Conservation (phyloP, 2,329 filamentous ascomycete genomes). For the Sporothrix sp. region DNA sequence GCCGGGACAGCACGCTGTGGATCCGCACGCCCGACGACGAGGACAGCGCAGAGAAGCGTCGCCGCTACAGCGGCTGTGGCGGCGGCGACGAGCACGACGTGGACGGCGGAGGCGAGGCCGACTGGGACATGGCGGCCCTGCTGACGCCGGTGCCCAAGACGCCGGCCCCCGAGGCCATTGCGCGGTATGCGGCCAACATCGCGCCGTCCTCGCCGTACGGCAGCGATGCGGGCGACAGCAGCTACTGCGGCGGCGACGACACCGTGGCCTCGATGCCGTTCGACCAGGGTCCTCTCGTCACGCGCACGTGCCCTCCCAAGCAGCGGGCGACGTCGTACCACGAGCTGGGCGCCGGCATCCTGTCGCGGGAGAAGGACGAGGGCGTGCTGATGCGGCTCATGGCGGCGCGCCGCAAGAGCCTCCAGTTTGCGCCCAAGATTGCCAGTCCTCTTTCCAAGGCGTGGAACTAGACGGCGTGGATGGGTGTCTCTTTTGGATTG, state of each 20-base stretch:
- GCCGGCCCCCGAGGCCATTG: slow-evolving; percentile 45
- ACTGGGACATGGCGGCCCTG: slow-evolving; percentile 26
- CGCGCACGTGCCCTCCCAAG: slow-evolving; percentile 47
- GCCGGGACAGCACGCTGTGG: slow-evolving; percentile 47
- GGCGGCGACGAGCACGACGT: slow-evolving; percentile 21
- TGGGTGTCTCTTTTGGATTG: not conserved
- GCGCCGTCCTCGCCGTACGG: slow-evolving; percentile 36
- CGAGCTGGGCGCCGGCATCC: slow-evolving; percentile 35
- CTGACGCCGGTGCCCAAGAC: slow-evolving; percentile 50
- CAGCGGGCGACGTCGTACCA: slow-evolving; percentile 24
- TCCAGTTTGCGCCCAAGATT: slow-evolving; percentile 67
- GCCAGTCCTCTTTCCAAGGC: slow-evolving; percentile 58
- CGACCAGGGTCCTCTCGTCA: slow-evolving; percentile 32
- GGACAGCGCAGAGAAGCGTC: not conserved
- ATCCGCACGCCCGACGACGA: slow-evolving; percentile 42
- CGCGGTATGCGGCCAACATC: slow-evolving; percentile 41
- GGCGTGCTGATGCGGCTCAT: slow-evolving; percentile 53
- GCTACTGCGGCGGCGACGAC: slow-evolving; percentile 22
- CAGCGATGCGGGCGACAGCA: slow-evolving; percentile 24
- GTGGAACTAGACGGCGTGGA: slow-evolving; percentile 30
- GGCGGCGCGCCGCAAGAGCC: slow-evolving; percentile 64
- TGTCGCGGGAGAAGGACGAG: slow-evolving; percentile 44
- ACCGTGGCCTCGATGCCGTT: slow-evolving; percentile 18
- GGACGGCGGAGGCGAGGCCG: slow-evolving; percentile 24
- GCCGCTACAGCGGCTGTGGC: slow-evolving; percentile 4